phyloP scores from a whole-genome alignment of 495 filamentous ascomycete genomes.

The Talaromyces borbonicus region DNA sequence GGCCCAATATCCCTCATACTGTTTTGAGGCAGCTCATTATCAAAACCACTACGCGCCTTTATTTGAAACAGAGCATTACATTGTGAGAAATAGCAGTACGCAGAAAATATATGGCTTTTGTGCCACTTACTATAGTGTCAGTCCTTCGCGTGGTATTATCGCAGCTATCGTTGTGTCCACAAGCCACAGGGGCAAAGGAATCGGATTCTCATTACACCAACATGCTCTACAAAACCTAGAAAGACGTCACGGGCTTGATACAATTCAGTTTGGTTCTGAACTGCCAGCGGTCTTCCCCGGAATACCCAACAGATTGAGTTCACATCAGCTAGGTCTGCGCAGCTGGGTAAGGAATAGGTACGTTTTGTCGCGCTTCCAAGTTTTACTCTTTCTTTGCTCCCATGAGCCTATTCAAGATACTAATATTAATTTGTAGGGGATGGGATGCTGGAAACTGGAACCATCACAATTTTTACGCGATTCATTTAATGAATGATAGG shows the following conservation, averaged over 20 bases:
- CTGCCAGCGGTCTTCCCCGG: conserved; percentile 2
- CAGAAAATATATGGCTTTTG: conserved; percentile 6
- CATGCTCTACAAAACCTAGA: conserved; percentile 2
- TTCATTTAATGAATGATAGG: background rate
- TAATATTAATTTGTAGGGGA: too few relatives aligned
- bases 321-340: conserved; percentile 2
- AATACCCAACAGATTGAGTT: conserved; percentile 3
- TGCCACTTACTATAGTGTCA: background rate
- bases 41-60: background rate
- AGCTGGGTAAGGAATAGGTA: conserved; percentile 7
- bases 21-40: conserved; percentile 1
- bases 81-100: conserved; percentile 5
- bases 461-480: conserved; percentile 3
- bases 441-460: conserved; percentile 7
- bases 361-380: background rate
- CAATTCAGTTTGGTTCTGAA: conserved; percentile 5
- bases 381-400: background rate
- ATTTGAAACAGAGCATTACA: background rate
- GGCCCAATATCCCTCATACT: conserved; percentile 7
- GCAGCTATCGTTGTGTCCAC: conserved; percentile 3
- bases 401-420: too few relatives aligned
- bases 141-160: background rate
- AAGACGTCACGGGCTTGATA: background rate
- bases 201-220: conserved; percentile 7
- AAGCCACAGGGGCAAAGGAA: conserved; percentile 1